These are phyloP conservation scores for Penicillium sp. DNA, from an alignment of 2,329 filamentous ascomycete genomes.

Conservation along the genomic window DNA sequence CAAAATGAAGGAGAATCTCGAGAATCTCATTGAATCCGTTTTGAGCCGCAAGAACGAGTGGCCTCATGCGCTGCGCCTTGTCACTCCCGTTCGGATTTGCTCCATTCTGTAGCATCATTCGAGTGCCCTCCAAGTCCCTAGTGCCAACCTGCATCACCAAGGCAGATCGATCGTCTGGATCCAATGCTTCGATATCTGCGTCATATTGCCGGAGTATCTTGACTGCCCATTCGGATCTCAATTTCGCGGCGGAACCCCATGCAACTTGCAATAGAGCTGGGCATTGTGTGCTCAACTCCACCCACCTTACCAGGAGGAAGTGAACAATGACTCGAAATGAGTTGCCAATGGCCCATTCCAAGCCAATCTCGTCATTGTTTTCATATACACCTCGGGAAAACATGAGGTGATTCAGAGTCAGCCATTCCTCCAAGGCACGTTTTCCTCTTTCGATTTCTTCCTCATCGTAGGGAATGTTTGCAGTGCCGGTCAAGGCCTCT, in stretches of 20 bases:
- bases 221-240: constrained; percentile 11
- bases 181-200: constrained; percentile 14
- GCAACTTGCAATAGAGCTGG: constrained; percentile 7
- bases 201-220: constrained; percentile 12
- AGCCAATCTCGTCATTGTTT: constrained; percentile 3
- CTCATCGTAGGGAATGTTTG: too few species aligned
- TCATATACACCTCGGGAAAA: constrained; percentile 5
- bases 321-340: too few species aligned
- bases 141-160: constrained; percentile 9
- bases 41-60: constrained; percentile 12
- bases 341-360: constrained; percentile 21
- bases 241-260: constrained; percentile 11
- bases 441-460: constrained; percentile 2
- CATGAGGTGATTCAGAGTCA: constrained; percentile 9
- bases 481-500: too few species aligned
- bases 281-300: constrained; percentile 7
- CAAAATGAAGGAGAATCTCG: constrained; percentile 5
- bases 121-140: constrained; percentile 5
- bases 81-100: constrained; percentile 15
- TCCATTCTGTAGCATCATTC: constrained; percentile 14
- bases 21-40: constrained; percentile 8
- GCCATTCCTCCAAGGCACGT: constrained; percentile 13
- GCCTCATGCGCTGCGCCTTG: background rate
- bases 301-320: constrained; percentile 17
- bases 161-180: constrained; percentile 5